Percentiles rank a stretch among this genome's conserved stretches.
phyloP scores from a whole-genome alignment of 352 stramenopile genomes.

The Phytophthora pisi region DNA sequence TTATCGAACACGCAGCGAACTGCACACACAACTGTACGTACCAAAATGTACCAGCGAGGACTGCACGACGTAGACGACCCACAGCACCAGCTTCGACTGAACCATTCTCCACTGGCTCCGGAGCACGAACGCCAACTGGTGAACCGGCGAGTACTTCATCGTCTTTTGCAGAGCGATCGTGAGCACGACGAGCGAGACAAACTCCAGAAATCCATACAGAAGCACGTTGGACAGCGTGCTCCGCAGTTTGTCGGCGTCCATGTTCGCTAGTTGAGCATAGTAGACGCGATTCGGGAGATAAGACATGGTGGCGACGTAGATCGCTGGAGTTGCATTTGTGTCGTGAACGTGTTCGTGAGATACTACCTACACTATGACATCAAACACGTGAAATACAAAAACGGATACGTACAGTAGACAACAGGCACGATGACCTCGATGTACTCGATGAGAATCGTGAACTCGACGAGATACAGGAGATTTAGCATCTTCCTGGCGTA shows the following conservation, averaged over 20 bases:
- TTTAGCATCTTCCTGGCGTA: constrained; percentile 18
- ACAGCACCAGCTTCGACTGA: constrained; percentile 26
- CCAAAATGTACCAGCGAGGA: constrained; percentile 32
- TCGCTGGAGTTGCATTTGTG: constrained; percentile 12
- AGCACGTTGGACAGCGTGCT: constrained; percentile 32
- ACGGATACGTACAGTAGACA: constrained; percentile 28
- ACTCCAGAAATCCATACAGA: constrained; percentile 24
- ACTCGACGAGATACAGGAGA: constrained; percentile 42
- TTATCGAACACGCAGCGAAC: not conserved
- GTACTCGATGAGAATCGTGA: constrained; percentile 40
- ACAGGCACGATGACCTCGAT: constrained; percentile 36
- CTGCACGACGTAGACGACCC: constrained; percentile 24
- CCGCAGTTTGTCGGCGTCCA: constrained; percentile 16
- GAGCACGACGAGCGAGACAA: constrained; percentile 14
- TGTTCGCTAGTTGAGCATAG: constrained; percentile 30
- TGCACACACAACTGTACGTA: constrained; percentile 2
- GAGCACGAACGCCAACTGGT: constrained; percentile 40
- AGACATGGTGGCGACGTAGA: constrained; percentile 30
- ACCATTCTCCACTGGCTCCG: constrained; percentile 37
- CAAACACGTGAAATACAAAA: not conserved
- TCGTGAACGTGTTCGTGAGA: not conserved
- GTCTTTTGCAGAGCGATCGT: constrained; percentile 12
- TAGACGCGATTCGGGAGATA: constrained; percentile 31
- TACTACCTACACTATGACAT: not conserved
- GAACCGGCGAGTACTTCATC: constrained; percentile 14